Evolutionary conservation across 208 protist species (phyloP).

Genomic region (Tetramitus jugosus): DNA sequence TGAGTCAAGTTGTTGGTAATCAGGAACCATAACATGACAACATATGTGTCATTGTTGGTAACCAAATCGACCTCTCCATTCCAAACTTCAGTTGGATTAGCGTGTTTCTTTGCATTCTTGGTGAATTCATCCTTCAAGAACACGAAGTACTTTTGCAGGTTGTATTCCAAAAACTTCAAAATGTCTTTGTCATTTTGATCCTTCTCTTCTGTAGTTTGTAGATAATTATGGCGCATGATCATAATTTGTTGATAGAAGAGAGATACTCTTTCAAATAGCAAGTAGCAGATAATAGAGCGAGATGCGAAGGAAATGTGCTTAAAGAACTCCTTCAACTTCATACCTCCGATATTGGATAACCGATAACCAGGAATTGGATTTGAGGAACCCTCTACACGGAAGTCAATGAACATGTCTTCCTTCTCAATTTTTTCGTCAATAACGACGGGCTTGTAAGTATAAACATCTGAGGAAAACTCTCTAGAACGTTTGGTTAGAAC

Average conservation of each 20-base stretch:
- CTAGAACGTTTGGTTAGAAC: neutral
- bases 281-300: neutral
- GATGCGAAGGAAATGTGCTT: neutral
- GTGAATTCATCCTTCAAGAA: neutral
- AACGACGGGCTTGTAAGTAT: neutral
- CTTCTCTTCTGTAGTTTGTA: neutral
- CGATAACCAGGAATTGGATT: too few species aligned
- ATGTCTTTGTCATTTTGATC: too few species aligned
- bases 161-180: too few species aligned
- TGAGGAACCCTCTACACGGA: neutral
- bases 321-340: neutral
- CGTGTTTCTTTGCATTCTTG: neutral
- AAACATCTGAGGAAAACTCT: neutral
- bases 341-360: too few species aligned
- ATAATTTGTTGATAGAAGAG: neutral
- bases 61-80: neutral
- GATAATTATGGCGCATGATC: neutral
- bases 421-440: neutral
- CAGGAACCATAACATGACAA: neutral
- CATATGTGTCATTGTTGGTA: neutral
- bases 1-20: neutral
- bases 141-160: neutral
- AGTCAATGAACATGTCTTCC: neutral
- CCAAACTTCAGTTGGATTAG: too few species aligned
- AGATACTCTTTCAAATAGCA: neutral